Conservation (phyloP, 2,329 filamentous ascomycete genomes). For the Phaeosphaeria sp. region DNA sequence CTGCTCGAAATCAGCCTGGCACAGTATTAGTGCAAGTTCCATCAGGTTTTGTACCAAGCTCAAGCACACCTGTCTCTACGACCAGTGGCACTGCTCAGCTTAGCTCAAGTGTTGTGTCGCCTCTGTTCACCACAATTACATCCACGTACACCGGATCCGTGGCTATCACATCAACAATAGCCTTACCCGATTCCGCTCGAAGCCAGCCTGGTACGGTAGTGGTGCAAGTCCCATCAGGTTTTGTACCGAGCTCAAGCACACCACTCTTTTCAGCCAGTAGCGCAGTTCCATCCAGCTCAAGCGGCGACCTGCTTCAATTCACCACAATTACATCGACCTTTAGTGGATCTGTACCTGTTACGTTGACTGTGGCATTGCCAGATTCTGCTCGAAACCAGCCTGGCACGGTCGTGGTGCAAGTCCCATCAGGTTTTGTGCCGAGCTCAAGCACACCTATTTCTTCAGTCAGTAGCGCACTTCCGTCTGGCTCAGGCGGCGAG, state of each 20-base stretch:
- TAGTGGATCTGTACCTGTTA: not conserved
- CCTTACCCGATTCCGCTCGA: not conserved
- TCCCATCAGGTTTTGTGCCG: not conserved
- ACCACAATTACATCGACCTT: not conserved
- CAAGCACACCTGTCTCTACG: not conserved
- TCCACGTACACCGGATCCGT: not conserved
- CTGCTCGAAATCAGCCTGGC: not conserved
- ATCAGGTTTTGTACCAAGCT: not conserved
- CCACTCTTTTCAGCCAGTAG: not conserved
- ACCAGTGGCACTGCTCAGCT: not conserved
- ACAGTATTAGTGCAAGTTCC: not conserved
- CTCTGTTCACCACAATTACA: not conserved
- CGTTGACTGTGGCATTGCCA: not conserved
- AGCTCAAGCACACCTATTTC: not conserved
- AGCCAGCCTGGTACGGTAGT: not conserved
- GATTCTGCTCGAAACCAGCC: not conserved
- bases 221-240: not conserved
- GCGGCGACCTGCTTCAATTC: not conserved
- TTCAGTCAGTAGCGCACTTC: not conserved
- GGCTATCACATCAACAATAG: not conserved
- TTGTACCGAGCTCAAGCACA: not conserved
- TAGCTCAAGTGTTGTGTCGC: not conserved
- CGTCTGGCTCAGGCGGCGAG: not conserved
- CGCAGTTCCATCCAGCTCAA: not conserved
- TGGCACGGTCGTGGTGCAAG: not conserved